Conservation (phyloP, 1,139 yeast genomes). For the Diutina neorugosa region DNA sequence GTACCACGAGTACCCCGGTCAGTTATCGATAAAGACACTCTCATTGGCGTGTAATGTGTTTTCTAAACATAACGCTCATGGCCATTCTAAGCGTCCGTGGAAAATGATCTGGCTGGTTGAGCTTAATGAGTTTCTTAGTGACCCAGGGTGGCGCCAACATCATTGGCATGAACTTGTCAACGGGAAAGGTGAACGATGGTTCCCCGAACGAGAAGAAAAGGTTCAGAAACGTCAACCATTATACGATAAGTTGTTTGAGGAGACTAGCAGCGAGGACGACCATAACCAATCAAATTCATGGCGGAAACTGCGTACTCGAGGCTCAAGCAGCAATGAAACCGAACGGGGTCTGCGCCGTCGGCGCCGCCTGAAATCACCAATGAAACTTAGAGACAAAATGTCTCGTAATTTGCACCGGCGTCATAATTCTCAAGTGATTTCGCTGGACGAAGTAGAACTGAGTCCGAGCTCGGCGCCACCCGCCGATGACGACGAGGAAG, state of each 20-base stretch:
- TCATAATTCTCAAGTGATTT: background rate
- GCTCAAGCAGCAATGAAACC: background rate
- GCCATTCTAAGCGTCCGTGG: slow-evolving; percentile 19
- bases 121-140: slow-evolving; percentile 48
- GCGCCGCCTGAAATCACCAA: background rate
- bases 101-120: slow-evolving; percentile 55
- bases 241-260: background rate
- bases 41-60: slow-evolving; percentile 48
- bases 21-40: slow-evolving; percentile 20
- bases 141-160: slow-evolving; percentile 51
- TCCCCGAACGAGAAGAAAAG: background rate
- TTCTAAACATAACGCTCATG: slow-evolving; percentile 20
- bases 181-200: slow-evolving; percentile 49
- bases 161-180: slow-evolving; percentile 51
- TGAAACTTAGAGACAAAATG: background rate
- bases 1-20: slow-evolving; percentile 26
- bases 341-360: background rate
- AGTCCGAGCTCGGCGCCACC: background rate
- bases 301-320: background rate
- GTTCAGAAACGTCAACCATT: background rate
- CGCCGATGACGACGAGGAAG: background rate
- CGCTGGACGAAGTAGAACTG: slow-evolving; percentile 3
- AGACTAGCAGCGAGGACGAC: slow-evolving; percentile 1
- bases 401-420: background rate
- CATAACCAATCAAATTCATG: background rate